Conservation (phyloP, 2,329 filamentous ascomycete species). For the Trichoderma citrinoviride region DNA sequence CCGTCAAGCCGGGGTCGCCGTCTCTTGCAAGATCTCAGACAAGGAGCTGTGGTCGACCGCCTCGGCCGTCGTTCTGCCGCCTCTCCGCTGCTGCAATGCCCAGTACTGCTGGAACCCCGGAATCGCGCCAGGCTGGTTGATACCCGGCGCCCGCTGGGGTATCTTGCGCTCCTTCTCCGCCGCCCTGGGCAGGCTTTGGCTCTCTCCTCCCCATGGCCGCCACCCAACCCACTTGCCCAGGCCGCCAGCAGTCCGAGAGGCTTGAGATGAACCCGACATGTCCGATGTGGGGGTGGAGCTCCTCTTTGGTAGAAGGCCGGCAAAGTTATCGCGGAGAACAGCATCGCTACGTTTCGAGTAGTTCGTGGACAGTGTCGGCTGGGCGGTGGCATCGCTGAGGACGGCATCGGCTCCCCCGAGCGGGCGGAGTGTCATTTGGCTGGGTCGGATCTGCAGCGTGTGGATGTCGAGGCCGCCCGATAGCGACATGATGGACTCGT, state of each 20-base stretch:
- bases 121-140: constrained; percentile 75
- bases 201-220: constrained; percentile 44
- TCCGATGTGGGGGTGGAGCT: constrained; percentile 35
- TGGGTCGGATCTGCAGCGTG: constrained; percentile 70
- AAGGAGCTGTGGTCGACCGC: constrained; percentile 59
- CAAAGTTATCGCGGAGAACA: constrained; percentile 57
- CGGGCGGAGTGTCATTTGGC: constrained; percentile 63
- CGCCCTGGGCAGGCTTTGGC: constrained; percentile 1
- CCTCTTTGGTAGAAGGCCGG: constrained; percentile 37
- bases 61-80: constrained; percentile 55
- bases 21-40: constrained; percentile 51
- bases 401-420: constrained; percentile 55
- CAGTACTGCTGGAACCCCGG: constrained; percentile 65
- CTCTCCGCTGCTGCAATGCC: constrained; percentile 49
- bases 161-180: constrained; percentile 35
- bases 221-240: constrained; percentile 49
- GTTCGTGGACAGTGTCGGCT: constrained; percentile 53
- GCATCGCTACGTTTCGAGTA: constrained; percentile 50
- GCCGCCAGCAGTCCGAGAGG: constrained; percentile 28
- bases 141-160: constrained; percentile 60
- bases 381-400: constrained; percentile 58
- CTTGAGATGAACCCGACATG: constrained; percentile 29
- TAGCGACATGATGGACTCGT: constrained; percentile 86
- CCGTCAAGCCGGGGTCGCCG: neutral
- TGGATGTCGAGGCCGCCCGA: constrained; percentile 88